Conservation (phyloP, 331 rosid species). For the Acacia concinna region DNA sequence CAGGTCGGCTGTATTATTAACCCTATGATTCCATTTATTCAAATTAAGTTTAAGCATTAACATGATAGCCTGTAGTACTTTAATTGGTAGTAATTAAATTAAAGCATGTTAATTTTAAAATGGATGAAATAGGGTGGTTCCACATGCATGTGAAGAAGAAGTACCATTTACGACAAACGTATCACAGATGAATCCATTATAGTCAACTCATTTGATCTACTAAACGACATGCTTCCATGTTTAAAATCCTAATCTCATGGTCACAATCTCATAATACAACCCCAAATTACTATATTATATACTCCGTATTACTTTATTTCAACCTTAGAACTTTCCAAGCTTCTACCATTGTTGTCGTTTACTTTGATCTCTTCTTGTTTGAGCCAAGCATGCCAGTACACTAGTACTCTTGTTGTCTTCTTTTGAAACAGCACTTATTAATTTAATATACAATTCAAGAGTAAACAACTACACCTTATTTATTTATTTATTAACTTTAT, state of each 20-base stretch:
- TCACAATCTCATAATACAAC: conserved; percentile 1
- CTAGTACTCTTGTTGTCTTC: conserved; percentile 41
- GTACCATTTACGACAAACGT: conserved; percentile 7
- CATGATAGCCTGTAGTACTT: not conserved
- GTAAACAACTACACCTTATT: not conserved
- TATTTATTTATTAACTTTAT: not conserved
- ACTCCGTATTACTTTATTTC: not conserved
- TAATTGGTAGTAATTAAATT: too few species aligned
- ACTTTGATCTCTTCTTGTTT: conserved; percentile 5
- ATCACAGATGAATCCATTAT: not conserved
- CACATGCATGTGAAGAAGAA: conserved; percentile 37
- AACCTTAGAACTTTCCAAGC: conserved; percentile 53
- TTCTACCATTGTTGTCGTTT: conserved; percentile 51
- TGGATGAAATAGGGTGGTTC: not conserved
- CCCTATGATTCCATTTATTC: not conserved
- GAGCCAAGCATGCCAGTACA: not conserved
- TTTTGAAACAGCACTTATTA: not conserved
- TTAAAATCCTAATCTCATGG: conserved; percentile 23
- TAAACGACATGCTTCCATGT: conserved; percentile 46
- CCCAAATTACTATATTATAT: not conserved
- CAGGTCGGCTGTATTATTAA: not conserved
- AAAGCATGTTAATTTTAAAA: not conserved
- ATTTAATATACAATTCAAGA: not conserved
- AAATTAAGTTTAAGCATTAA: not conserved
- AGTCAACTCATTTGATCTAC: conserved; percentile 40